phyloP scores from a whole-genome alignment of 306 rosid species.

The Biancaea sappan region DNA sequence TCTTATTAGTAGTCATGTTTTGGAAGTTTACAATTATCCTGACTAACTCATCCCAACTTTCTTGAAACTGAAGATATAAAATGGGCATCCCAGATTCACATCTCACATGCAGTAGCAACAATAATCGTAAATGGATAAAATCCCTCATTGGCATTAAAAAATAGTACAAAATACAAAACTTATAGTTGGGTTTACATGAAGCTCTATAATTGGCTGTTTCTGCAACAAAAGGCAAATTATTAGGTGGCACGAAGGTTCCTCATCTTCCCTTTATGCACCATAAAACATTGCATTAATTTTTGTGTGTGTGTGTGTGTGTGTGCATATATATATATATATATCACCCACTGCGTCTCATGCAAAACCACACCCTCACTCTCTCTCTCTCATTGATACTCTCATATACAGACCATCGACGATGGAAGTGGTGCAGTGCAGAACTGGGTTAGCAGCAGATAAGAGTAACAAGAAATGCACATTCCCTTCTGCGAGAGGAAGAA shows the following conservation, averaged over 20 bases:
- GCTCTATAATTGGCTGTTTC: neutral
- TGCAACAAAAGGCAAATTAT: slow-evolving; percentile 3
- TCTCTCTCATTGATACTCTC: too few species aligned
- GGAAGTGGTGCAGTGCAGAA: neutral
- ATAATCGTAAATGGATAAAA: too few species aligned
- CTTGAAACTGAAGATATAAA: neutral
- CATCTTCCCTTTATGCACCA: neutral
- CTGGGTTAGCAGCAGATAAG: neutral
- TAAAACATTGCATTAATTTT: neutral
- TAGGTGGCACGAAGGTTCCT: slow-evolving; percentile 31
- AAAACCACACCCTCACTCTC: too few species aligned
- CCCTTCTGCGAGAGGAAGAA: slow-evolving; percentile 33
- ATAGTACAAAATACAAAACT: neutral
- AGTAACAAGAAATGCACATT: neutral
- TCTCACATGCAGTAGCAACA: neutral
- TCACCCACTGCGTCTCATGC: too few species aligned
- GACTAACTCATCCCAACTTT: neutral
- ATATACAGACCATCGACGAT: too few species aligned
- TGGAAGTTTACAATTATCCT: neutral
- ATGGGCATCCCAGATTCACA: too few species aligned
- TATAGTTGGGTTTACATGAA: neutral
- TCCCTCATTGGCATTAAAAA: neutral
- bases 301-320: too few species aligned
- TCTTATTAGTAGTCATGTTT: neutral
- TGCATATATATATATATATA: too few species aligned